Percentiles rank a stretch among this genome's conserved stretches.
Conservation (phyloP, 2,329 filamentous ascomycete genomes). For the Diaporthe caulivora region DNA sequence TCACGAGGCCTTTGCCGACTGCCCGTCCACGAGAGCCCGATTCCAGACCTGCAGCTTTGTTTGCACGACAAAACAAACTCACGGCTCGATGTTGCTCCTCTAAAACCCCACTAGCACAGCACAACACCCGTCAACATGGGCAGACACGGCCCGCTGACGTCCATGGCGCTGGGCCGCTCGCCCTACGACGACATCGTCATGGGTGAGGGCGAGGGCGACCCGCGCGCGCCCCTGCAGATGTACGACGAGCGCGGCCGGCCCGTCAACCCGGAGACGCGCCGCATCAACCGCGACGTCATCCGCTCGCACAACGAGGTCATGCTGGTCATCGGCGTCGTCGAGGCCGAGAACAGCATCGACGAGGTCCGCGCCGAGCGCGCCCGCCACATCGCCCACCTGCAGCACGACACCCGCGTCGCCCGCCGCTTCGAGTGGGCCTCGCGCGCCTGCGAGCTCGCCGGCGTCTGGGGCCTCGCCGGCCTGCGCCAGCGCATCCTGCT, state of each 20-base stretch:
- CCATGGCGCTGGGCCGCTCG: constrained; percentile 69
- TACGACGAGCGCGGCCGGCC: constrained; percentile 70
- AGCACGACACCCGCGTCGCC: constrained; percentile 62
- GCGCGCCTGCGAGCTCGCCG: constrained; percentile 55
- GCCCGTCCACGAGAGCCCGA: background rate
- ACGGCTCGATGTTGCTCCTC: background rate
- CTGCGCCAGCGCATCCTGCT: constrained; percentile 67
- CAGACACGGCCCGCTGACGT: constrained; percentile 67
- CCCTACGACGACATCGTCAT: constrained; percentile 70
- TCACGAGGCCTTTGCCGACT: background rate
- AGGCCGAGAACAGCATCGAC: constrained; percentile 62
- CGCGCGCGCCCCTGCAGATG: constrained; percentile 58
- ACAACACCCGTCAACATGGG: constrained; percentile 57
- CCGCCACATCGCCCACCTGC: constrained; percentile 55
- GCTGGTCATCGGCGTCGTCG: constrained; percentile 72
- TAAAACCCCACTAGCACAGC: background rate
- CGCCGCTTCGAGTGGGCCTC: constrained; percentile 51
- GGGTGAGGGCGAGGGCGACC: constrained; percentile 59
- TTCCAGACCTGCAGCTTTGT: too few species aligned
- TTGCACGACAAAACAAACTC: background rate
- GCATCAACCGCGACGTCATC: constrained; percentile 68
- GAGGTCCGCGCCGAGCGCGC: constrained; percentile 54
- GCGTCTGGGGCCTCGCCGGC: constrained; percentile 65
- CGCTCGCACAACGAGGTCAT: constrained; percentile 74
- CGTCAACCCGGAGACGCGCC: constrained; percentile 65